Conservation (phyloP, 352 stramenopile species). For the Bremia lactucae region DNA sequence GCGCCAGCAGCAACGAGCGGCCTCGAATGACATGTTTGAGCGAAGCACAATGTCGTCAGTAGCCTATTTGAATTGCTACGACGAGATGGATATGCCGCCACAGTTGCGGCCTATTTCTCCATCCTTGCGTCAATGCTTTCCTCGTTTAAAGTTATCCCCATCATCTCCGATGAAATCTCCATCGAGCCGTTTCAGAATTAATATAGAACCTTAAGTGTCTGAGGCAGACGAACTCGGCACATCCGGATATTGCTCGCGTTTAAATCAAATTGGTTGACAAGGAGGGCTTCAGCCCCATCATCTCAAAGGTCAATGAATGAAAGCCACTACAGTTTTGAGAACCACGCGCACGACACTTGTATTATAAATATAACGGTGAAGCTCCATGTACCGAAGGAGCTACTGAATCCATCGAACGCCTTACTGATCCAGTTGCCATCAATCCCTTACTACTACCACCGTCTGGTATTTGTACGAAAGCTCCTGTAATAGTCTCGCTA, state of each 20-base stretch:
- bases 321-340: conserved; percentile 4
- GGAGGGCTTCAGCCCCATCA: conserved; percentile 6
- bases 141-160: conserved; percentile 7
- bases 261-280: conserved; percentile 11
- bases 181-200: conserved; percentile 9
- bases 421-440: too few species aligned
- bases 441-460: too few species aligned
- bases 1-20: conserved; percentile 25
- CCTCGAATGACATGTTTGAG: conserved; percentile 33
- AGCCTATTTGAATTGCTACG: conserved; percentile 23
- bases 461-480: conserved; percentile 1
- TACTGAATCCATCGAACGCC: too few species aligned
- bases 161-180: conserved; percentile 13
- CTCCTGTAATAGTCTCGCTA: conserved; percentile 1
- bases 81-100: conserved; percentile 27
- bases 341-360: conserved; percentile 1
- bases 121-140: conserved; percentile 7
- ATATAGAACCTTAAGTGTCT: conserved; percentile 4
- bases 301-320: conserved; percentile 2
- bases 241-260: too few species aligned
- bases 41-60: conserved; percentile 16
- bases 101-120: conserved; percentile 18
- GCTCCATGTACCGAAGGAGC: conserved; percentile 11
- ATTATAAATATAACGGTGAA: conserved; percentile 15
- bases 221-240: conserved; percentile 2